phyloP scores from a whole-genome alignment of 805 yeast genomes.

The Priceomyces haplophilus region DNA sequence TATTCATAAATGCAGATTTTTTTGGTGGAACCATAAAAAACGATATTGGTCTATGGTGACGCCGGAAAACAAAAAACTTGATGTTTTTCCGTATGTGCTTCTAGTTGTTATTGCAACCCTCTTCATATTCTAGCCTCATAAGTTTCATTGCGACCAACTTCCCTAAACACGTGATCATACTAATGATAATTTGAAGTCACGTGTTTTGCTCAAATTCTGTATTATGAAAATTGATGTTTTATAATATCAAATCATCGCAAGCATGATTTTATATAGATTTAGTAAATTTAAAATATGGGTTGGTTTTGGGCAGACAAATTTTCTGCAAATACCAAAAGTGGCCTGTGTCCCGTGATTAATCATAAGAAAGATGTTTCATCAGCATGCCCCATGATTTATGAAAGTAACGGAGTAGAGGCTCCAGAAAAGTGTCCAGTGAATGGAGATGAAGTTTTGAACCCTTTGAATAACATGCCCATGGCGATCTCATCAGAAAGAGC shows the following conservation, averaged over 20 bases:
- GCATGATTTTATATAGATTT: neutral
- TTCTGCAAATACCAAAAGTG: conserved; percentile 9
- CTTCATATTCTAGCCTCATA: neutral
- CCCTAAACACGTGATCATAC: no score
- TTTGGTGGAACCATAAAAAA: neutral
- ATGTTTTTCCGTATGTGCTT: neutral
- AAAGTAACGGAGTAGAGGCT: conserved; percentile 13
- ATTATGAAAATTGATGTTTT: neutral
- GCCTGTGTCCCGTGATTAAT: conserved; percentile 41
- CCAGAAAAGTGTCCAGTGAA: conserved; percentile 21
- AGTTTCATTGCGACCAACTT: no score
- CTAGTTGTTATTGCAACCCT: neutral
- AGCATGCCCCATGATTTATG: conserved; percentile 34
- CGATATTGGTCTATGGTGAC: neutral
- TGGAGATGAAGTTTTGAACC: conserved; percentile 52
- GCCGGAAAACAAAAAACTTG: neutral
- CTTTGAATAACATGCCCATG: conserved; percentile 86
- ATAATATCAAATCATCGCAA: neutral
- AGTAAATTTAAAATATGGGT: conserved; percentile 53
- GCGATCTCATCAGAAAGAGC: conserved; percentile 60
- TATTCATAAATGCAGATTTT: no score
- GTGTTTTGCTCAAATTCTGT: neutral
- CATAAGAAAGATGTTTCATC: conserved; percentile 8
- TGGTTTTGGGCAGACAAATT: conserved; percentile 77
- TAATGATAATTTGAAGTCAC: no score